Conservation (phyloP, 2,329 filamentous ascomycete species). For the Xylaria hypoxylon region DNA sequence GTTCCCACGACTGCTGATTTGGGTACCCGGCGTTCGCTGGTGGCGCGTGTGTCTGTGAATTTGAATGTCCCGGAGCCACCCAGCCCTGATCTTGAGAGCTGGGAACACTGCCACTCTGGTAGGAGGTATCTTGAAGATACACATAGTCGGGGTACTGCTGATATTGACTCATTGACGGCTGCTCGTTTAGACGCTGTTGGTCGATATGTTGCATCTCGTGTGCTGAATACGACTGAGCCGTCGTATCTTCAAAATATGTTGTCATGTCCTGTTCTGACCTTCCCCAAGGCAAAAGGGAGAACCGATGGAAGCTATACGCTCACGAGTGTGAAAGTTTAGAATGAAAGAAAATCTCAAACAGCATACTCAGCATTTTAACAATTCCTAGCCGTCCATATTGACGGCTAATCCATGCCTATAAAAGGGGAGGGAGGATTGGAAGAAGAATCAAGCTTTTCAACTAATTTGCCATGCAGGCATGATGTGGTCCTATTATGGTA, state of each 20-base stretch:
- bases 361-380: slow-evolving; percentile 5
- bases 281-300: background rate
- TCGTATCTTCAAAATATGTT: slow-evolving; percentile 6
- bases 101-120: slow-evolving; percentile 3
- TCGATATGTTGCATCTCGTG: slow-evolving; percentile 16
- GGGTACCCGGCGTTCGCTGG: background rate
- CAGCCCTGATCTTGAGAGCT: background rate
- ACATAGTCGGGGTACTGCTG: slow-evolving; percentile 1
- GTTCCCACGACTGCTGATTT: slow-evolving; percentile 3
- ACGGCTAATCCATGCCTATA: too few species aligned
- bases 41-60: background rate
- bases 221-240: background rate
- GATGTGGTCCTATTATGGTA: too few species aligned
- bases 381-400: background rate
- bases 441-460: too few species aligned
- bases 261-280: background rate
- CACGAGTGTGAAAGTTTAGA: background rate
- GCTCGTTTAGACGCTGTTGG: slow-evolving; percentile 1
- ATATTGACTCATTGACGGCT: background rate
- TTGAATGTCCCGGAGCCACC: background rate
- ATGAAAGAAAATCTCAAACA: background rate
- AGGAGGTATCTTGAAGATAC: slow-evolving; percentile 1
- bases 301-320: background rate
- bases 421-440: too few species aligned
- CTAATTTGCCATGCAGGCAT: too few species aligned